These are phyloP conservation scores for Solanum gandarillasii DNA, from an alignment of 257 asterid species.

Conservation along the genomic window DNA sequence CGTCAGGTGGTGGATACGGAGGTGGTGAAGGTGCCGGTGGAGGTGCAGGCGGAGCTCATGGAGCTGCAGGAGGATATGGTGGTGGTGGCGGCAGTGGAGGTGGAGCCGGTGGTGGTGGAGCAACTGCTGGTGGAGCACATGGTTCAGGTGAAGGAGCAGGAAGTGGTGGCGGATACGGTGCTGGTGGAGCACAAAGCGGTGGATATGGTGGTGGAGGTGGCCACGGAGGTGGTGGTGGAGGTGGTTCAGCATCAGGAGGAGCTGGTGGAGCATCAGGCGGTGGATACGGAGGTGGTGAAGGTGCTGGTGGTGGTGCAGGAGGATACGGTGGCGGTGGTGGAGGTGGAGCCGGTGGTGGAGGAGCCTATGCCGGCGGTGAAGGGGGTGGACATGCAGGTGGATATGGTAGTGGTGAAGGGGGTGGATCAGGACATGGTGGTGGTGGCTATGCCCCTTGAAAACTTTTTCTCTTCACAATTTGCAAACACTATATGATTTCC, in stretches of 20 bases:
- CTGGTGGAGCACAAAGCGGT: slow-evolving; percentile 17
- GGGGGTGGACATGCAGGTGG: not conserved
- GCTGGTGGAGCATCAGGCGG: slow-evolving; percentile 29
- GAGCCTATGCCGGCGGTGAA: not conserved
- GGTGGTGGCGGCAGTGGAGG: slow-evolving; percentile 8
- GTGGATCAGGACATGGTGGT: slow-evolving; percentile 24
- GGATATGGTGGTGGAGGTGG: slow-evolving; percentile 20
- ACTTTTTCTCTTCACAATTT: not conserved
- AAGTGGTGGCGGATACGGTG: slow-evolving; percentile 16
- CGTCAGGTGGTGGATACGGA: slow-evolving; percentile 17
- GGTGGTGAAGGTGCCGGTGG: slow-evolving; percentile 44
- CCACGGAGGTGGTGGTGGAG: slow-evolving; percentile 25
- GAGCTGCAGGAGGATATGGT: slow-evolving; percentile 23
- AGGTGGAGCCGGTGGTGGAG: slow-evolving; percentile 11
- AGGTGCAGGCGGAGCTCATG: slow-evolving; percentile 36
- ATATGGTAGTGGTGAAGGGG: not conserved
- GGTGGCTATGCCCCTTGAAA: slow-evolving; percentile 37
- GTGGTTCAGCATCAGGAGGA: slow-evolving; percentile 23
- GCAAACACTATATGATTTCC: not conserved
- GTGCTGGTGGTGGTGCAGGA: slow-evolving; percentile 35
- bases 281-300: slow-evolving; percentile 28
- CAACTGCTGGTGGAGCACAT: not conserved
- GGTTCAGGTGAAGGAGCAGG: slow-evolving; percentile 25
- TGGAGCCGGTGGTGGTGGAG: not conserved
- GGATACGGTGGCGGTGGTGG: not conserved